These are phyloP conservation scores for Yamadazyma oceani DNA, from an alignment of 1,139 yeast species.

Conservation along the genomic window DNA sequence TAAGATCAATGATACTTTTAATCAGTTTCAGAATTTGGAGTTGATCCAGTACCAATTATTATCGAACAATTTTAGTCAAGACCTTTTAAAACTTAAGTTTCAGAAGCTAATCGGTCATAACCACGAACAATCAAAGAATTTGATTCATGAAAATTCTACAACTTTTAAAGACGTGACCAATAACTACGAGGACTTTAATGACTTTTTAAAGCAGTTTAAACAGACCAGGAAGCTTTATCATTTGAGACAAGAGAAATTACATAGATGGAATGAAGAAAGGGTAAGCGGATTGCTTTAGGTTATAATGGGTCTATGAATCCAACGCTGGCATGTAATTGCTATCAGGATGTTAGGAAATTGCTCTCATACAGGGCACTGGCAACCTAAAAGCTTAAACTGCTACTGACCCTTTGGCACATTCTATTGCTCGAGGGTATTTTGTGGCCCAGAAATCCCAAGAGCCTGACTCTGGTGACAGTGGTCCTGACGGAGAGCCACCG, in stretches of 20 bases:
- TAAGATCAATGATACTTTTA: constrained; percentile 27
- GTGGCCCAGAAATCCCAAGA: no score
- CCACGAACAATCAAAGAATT: constrained; percentile 23
- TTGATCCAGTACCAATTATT: constrained; percentile 42
- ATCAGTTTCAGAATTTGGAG: constrained; percentile 37
- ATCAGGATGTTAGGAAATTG: no score
- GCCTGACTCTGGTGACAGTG: no score
- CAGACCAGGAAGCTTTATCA: constrained; percentile 51
- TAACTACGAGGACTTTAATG: constrained; percentile 18
- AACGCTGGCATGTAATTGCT: no score
- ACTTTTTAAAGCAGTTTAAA: constrained; percentile 46
- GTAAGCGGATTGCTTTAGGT: constrained; percentile 51
- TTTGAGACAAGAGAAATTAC: constrained; percentile 55
- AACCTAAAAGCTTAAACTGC: no score
- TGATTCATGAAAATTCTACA: constrained; percentile 16
- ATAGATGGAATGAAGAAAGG: constrained; percentile 66
- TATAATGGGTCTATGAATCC: no score
- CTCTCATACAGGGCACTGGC: no score
- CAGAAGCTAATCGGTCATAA: constrained; percentile 25
- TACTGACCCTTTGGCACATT: no score
- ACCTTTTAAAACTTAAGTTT: constrained; percentile 31
- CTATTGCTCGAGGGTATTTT: no score
- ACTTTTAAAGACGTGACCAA: background rate
- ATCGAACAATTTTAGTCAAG: constrained; percentile 38
- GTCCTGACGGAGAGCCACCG: no score